Percentiles rank a stretch among this genome's conserved stretches.
Conservation (phyloP, 169 alveolate genomes). For the Theileria equi region DNA sequence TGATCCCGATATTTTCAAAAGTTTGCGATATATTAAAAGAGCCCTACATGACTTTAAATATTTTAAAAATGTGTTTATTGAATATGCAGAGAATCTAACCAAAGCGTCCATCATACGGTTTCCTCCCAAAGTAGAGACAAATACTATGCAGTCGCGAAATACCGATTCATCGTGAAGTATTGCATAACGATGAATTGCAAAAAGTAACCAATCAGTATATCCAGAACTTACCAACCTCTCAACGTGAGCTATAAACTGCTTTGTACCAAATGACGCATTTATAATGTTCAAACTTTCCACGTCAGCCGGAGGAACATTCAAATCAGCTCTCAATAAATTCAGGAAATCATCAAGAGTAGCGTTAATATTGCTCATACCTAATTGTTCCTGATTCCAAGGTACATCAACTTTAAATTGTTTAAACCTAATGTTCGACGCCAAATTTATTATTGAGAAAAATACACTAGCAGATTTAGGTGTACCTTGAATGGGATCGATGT, state of each 20-base stretch:
- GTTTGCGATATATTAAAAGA: slow-evolving; percentile 77
- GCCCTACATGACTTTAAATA: slow-evolving; percentile 79
- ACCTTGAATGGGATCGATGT: no score
- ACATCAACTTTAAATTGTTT: slow-evolving; percentile 10
- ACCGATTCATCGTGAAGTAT: slow-evolving; percentile 67
- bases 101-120: slow-evolving; percentile 65
- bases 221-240: slow-evolving; percentile 65
- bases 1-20: slow-evolving; percentile 82
- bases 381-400: slow-evolving; percentile 43
- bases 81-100: slow-evolving; percentile 74
- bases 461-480: slow-evolving; percentile 33
- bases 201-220: slow-evolving; percentile 66
- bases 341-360: slow-evolving; percentile 46
- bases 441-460: slow-evolving; percentile 35
- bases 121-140: slow-evolving; percentile 64
- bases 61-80: slow-evolving; percentile 79
- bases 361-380: slow-evolving; percentile 32
- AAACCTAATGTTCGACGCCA: slow-evolving; percentile 33
- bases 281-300: slow-evolving; percentile 56
- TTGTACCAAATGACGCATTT: slow-evolving; percentile 59
- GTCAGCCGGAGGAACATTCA: slow-evolving; percentile 52
- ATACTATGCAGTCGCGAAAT: slow-evolving; percentile 65
- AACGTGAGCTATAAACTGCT: slow-evolving; percentile 55
- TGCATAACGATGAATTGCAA: slow-evolving; percentile 61
- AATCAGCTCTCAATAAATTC: slow-evolving; percentile 26